phyloP scores from a whole-genome alignment of 2,329 filamentous ascomycete genomes.

The Trichoderma cornu-damae region DNA sequence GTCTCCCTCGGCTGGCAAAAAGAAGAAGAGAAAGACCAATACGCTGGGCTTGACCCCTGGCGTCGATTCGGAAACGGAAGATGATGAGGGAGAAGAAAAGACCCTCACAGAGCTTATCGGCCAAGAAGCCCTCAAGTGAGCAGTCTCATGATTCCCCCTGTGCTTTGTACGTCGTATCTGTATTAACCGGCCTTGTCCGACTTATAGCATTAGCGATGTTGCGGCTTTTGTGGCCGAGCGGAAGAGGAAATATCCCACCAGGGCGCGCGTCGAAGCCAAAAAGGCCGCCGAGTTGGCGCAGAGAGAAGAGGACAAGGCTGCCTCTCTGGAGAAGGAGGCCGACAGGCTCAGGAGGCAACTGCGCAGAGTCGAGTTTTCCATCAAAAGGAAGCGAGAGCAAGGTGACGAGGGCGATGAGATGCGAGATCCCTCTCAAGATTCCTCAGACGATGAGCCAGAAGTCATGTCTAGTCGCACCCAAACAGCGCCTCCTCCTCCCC shows the following conservation, averaged over 20 bases:
- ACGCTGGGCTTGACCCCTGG: slow-evolving; percentile 66
- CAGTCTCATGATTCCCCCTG: slow-evolving; percentile 11
- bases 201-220: slow-evolving; percentile 61
- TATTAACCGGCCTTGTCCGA: not conserved
- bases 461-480: slow-evolving; percentile 46
- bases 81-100: slow-evolving; percentile 68
- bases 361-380: slow-evolving; percentile 64
- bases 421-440: slow-evolving; percentile 48
- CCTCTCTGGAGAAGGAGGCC: slow-evolving; percentile 52
- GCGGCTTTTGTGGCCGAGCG: slow-evolving; percentile 77
- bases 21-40: slow-evolving; percentile 68
- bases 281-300: slow-evolving; percentile 45
- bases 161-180: not conserved
- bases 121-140: slow-evolving; percentile 52
- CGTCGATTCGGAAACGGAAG: slow-evolving; percentile 56
- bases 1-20: slow-evolving; percentile 50
- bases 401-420: slow-evolving; percentile 64
- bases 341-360: slow-evolving; percentile 60
- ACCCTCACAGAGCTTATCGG: slow-evolving; percentile 52
- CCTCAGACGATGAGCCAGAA: slow-evolving; percentile 58
- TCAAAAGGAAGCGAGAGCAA: slow-evolving; percentile 63
- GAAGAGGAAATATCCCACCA: slow-evolving; percentile 73
- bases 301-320: slow-evolving; percentile 57
- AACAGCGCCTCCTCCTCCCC: slow-evolving; percentile 33
- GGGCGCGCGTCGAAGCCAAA: slow-evolving; percentile 61